Conservation (phyloP, 495 filamentous ascomycete genomes). For the Penicillium maclennaniae region DNA sequence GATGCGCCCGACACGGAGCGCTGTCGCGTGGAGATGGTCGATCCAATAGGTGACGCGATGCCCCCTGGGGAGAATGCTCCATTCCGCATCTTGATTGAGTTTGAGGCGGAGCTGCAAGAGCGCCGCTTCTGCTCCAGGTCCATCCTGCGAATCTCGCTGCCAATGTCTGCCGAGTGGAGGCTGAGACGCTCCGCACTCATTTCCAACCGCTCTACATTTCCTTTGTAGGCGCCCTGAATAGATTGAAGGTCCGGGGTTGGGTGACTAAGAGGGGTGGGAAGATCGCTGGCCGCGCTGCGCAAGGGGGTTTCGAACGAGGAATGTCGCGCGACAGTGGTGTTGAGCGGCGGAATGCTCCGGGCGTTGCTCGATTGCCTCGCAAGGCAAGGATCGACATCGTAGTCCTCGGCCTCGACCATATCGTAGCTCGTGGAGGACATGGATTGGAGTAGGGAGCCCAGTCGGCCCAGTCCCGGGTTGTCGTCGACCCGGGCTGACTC, state of each 20-base stretch:
- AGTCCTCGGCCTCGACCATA: constrained; percentile 46
- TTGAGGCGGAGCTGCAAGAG: constrained; percentile 46
- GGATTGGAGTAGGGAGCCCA: constrained; percentile 41
- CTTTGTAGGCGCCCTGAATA: constrained; percentile 66
- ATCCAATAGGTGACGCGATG: constrained; percentile 61
- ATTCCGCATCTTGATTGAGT: constrained; percentile 67
- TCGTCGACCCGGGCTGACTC: constrained; percentile 25
- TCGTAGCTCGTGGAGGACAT: constrained; percentile 44
- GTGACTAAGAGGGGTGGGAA: constrained; percentile 61
- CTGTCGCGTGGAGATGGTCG: constrained; percentile 53
- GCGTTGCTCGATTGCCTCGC: constrained; percentile 23
- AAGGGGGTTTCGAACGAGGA: constrained; percentile 47
- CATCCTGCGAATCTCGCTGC: constrained; percentile 74
- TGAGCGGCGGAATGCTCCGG: constrained; percentile 32
- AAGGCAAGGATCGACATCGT: constrained; percentile 35
- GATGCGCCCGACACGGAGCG: constrained; percentile 55
- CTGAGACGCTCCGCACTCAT: constrained; percentile 77
- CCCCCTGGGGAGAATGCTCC: constrained; percentile 74
- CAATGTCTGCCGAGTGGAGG: constrained; percentile 71
- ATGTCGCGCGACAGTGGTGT: constrained; percentile 29
- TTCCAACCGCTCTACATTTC: constrained; percentile 80
- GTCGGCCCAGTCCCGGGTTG: constrained; percentile 20
- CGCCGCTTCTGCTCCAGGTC: constrained; percentile 69
- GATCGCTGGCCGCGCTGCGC: constrained; percentile 57
- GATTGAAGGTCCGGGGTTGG: constrained; percentile 73